Base-by-base conservation (phyloP, 306 rosid species). In the Hippophae tibetana region DNA sequence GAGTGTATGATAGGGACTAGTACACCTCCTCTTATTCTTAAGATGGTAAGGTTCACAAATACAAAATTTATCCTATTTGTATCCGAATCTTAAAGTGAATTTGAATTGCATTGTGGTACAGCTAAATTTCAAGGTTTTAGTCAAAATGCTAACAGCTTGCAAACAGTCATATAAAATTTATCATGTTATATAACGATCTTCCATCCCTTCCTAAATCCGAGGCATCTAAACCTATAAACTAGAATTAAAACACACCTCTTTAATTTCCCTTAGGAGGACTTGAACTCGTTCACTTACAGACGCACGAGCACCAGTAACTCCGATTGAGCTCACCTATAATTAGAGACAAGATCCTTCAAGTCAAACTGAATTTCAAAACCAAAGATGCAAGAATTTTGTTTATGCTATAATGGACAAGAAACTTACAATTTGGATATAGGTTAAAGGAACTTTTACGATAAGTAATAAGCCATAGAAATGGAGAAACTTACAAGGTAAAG, bases 291-390 rank as follows among this genome's bases (percentile, higher is more conserved):
- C 72, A 62, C 81, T 88, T 50, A 92, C 86, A 14, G 95, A 83
- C 40, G 89, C 76, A 52, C 96, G 96, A 43, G 96, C 86, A 56
- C 95, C 96, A 0, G 99, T 92, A 61, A 92, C 93, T 40, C 99
- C 96, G 26, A 88, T 63, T 10, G 96, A 76, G 72, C 96, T 92
- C 81, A 92, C 98, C 96, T 92, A 57, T 46, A 70, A 46, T 62
- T 68, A 66, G 62, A 79, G 64, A 43, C 25, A 65, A 45, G 58
- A 69, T 62, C 23, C 49, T 27, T 52, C 42, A 57, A 26, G 25
- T 48, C n/a, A 27, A 57, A 38, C 56, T 60, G 63, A 50, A 62
- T 27, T 51, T 14, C 47, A 62, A 52, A 13, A 47, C 52, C n/a
- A 66, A 46, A 58, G 43, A 14, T 7, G 38, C 40, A 52, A 27